Base-by-base conservation (phyloP, 2,329 filamentous ascomycete genomes). In the Fusarium nurragi region DNA sequence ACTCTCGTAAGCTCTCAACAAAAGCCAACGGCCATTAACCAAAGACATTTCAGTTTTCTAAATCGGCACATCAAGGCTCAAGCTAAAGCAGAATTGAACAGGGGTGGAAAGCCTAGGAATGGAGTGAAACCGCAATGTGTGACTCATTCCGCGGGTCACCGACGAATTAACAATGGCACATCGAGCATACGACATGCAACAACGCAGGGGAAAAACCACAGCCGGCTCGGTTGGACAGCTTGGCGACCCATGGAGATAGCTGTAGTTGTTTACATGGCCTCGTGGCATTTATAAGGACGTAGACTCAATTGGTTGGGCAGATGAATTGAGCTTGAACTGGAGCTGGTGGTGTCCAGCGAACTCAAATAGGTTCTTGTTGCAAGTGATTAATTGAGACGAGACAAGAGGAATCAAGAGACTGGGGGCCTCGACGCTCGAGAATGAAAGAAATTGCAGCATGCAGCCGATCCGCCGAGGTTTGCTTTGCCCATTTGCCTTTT, bases 361-460 rank as follows among this genome's bases (percentile, higher is more conserved):
- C 26, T 55, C 41, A 46, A 51, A 47, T 26, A 19, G 38, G 40
- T 36, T 40, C 34, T 40, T 37, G 46, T 47, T 58, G 13, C n/a
- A 25, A 37, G 25, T 49, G 45, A 22, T 25, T 46, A 54, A 57
- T 63, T 45, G 58, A 52, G 47, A 65, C 43, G 59, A 63, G 60
- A 61, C 40, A 64, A 69, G 52, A 71, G 58, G 44, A 43, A 55
- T 37, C 38, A 57, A 43, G 61, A 34, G 44, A 54, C 46, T 58
- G 37, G 46, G 57, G 21, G 48, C 40, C 49, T 45, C 51, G 45
- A 65, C 55, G 59, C 51, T 57, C 54, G 65, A 72, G 68, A 71
- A 72, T 71, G 70, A 69, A 53, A 67, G 60, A 67, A 48, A 71
- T 71, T 72, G 54, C 70, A 60, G 52, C 59, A 68, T 66, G 70